Evolutionary conservation across 1,284 basidiomycete genomes (phyloP), one percentile per base, ranked within the genome.

Genomic region (Ceratobasidium sp.): DNA sequence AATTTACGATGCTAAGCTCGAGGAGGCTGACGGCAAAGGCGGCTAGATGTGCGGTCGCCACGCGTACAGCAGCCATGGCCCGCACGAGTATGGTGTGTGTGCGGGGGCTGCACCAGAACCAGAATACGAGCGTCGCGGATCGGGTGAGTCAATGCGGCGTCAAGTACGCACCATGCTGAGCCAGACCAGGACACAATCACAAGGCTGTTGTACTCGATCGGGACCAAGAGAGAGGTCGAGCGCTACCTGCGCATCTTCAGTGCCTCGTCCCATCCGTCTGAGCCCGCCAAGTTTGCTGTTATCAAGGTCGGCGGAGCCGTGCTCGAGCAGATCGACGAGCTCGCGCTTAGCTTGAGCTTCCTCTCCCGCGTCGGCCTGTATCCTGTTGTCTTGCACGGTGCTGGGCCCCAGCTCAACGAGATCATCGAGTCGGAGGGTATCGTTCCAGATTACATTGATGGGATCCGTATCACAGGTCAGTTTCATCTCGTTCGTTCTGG

Each of bases 191-290:
- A 96, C 80, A 96, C 94, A 2, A 96, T 96, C 78, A 95, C 95
- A 69, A 91, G 96, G 64, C 85, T 98, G 23, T 87, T 98, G 52
- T 98, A 98, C 84, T 98, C 95, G 44, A 91, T 98, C 76, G 96
- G 96, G 61, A 94, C 93, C 30, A 95, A 96, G 79, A 92, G 95
- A 77, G 96, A 98, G 82, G 96, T 98, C 75, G 95, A 97, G 81
- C 90, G 96, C 77, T 96, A 98, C 84, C 90, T 98, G 58, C 91
- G 96, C 70, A 98, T 98, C 80, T 98, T 98, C 81, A 95, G 94
- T 14, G 91, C 93, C 30, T 91, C 93, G 47, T 93, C 93, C 13
- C 91, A 95, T 78, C 87, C 91, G 0, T 88, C 90, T 21, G 88
- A 93, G 73, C 91, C 91, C 28, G 94, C 94, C 76, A 95, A 94